A percentile compares a stretch with the other conserved stretches of the same genome.
These are phyloP conservation scores for Aphanomyces euteiches DNA, from an alignment of 352 stramenopile species.

Conservation along the genomic window DNA sequence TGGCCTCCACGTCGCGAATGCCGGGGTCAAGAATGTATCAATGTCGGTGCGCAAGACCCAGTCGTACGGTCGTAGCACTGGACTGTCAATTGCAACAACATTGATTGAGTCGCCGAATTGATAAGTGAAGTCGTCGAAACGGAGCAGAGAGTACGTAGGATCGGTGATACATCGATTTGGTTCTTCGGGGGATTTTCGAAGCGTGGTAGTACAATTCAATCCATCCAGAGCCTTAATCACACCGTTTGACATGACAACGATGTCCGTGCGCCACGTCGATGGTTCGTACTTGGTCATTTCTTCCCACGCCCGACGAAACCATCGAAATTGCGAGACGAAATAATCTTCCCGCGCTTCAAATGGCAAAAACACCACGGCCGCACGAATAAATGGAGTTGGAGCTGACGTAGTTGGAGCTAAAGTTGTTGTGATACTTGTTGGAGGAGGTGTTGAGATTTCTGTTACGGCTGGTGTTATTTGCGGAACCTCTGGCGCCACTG, in stretches of 20 bases:
- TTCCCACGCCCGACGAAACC: constrained; percentile 5
- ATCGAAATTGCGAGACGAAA: constrained; percentile 19
- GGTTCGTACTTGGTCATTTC: constrained; percentile 20
- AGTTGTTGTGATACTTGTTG: neutral
- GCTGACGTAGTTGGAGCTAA: neutral
- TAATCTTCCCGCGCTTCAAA: neutral
- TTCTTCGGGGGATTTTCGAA: neutral
- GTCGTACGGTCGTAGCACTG: neutral
- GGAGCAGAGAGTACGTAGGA: neutral
- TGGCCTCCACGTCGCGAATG: constrained; percentile 11
- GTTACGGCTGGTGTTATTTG: too few relatives aligned
- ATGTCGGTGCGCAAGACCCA: constrained; percentile 4
- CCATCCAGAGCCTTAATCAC: neutral
- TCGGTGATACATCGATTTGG: constrained; percentile 5
- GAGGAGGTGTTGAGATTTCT: neutral
- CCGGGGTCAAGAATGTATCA: constrained; percentile 2
- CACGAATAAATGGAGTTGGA: neutral
- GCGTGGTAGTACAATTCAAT: neutral
- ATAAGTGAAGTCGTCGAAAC: neutral
- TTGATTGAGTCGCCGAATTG: neutral
- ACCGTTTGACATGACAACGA: constrained; percentile 12
- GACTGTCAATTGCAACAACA: neutral
- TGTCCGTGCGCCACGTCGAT: constrained; percentile 10
- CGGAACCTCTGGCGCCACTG: too few relatives aligned
- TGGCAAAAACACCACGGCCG: constrained; percentile 21